Conservation (phyloP, 2,329 filamentous ascomycete species). For the Hypoxylon sp. region DNA sequence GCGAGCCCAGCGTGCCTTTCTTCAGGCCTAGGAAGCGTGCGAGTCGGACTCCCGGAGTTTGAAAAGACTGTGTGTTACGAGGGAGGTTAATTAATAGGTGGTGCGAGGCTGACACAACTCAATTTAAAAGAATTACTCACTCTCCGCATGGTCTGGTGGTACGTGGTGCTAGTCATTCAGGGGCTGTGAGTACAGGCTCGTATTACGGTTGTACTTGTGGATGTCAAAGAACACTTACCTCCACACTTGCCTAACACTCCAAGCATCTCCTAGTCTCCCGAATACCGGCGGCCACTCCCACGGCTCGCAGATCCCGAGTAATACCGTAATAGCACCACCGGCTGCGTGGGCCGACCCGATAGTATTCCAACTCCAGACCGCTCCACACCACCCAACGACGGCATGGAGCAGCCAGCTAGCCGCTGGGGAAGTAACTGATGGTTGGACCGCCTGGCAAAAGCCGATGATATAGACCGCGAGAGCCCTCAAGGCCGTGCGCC, state of each 20-base stretch:
- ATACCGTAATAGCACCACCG: slow-evolving; percentile 27
- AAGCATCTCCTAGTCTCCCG: slow-evolving; percentile 22
- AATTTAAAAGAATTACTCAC: slow-evolving; percentile 12
- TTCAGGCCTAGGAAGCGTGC: slow-evolving; percentile 29
- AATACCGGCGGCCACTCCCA: slow-evolving; percentile 43
- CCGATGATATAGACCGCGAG: slow-evolving; percentile 32
- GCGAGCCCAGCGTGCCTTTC: slow-evolving; percentile 40
- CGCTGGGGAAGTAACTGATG: not conserved
- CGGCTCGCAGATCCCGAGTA: slow-evolving; percentile 34
- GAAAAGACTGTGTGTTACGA: slow-evolving; percentile 15
- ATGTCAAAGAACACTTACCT: slow-evolving; percentile 22
- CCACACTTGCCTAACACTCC: slow-evolving; percentile 39
- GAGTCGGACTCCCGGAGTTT: slow-evolving; percentile 33
- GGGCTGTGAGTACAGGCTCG: slow-evolving; percentile 6
- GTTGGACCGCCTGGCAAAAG: slow-evolving; percentile 28
- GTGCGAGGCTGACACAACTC: not conserved
- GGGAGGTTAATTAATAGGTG: slow-evolving; percentile 2
- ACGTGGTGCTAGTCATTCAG: slow-evolving; percentile 22
- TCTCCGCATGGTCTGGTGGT: slow-evolving; percentile 39
- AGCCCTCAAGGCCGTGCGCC: slow-evolving; percentile 21
- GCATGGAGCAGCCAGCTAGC: slow-evolving; percentile 10
- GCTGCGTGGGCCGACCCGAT: slow-evolving; percentile 26
- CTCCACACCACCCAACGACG: slow-evolving; percentile 31
- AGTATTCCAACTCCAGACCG: slow-evolving; percentile 29
- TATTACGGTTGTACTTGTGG: not conserved